A percentile compares a stretch with the other conserved stretches of the same genome.
Conservation (phyloP, 257 asterid species). For the Schizonepeta tenuifolia region DNA sequence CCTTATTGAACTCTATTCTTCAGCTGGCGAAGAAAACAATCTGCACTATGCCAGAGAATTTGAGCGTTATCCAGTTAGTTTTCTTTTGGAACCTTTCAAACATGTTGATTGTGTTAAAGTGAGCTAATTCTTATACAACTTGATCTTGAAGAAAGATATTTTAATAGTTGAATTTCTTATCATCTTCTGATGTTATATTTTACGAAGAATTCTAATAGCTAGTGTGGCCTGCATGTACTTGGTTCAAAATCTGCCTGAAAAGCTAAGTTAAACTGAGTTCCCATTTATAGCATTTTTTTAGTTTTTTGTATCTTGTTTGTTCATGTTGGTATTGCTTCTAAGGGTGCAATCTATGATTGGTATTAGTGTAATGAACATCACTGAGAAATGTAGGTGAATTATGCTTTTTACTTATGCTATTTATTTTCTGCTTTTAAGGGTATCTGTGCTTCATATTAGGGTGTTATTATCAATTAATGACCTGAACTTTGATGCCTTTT, state of each 20-base stretch:
- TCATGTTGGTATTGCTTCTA: not conserved
- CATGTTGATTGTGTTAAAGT: slow-evolving; percentile 24
- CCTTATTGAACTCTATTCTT: slow-evolving; percentile 63
- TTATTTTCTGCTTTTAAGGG: too few relatives aligned
- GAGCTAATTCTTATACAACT: slow-evolving; percentile 22
- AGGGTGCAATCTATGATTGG: too few relatives aligned
- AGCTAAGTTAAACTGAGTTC: not conserved
- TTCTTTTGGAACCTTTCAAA: not conserved
- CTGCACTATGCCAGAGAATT: slow-evolving; percentile 47
- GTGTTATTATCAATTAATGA: too few relatives aligned
- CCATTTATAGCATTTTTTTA: not conserved
- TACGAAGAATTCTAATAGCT: too few relatives aligned
- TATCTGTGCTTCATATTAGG: too few relatives aligned
- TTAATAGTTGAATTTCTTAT: too few relatives aligned
- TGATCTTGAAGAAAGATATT: too few relatives aligned
- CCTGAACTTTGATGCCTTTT: too few relatives aligned
- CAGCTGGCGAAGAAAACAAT: slow-evolving; percentile 53
- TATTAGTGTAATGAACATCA: too few relatives aligned
- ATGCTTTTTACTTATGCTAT: too few relatives aligned
- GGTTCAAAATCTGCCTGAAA: not conserved
- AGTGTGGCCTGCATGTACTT: not conserved
- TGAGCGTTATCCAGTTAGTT: slow-evolving; percentile 63
- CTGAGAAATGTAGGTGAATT: too few relatives aligned
- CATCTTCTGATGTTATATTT: too few relatives aligned
- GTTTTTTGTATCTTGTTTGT: slow-evolving; percentile 5